Evolutionary conservation across 2,329 filamentous ascomycete species (phyloP).

Genomic region (Penicillium occitanis): DNA sequence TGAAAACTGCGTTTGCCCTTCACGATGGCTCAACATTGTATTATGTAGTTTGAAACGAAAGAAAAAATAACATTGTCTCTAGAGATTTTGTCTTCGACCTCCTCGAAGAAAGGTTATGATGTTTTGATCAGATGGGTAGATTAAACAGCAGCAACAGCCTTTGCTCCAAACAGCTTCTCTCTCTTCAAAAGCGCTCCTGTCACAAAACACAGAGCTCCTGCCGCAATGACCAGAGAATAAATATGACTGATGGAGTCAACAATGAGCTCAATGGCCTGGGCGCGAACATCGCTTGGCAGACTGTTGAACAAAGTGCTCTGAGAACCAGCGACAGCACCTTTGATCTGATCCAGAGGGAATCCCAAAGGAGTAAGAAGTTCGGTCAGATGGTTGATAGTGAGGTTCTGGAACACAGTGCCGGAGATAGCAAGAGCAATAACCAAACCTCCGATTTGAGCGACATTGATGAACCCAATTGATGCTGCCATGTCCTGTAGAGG

Average conservation of each 20-base stretch:
- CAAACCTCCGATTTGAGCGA: conserved; percentile 13
- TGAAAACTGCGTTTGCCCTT: background rate
- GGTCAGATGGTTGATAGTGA: background rate
- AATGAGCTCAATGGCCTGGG: background rate
- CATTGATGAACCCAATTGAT: conserved; percentile 3
- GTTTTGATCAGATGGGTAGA: background rate
- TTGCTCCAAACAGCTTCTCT: background rate
- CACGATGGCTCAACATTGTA: background rate
- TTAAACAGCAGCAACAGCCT: background rate
- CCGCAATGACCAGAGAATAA: background rate
- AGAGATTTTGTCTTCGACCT: background rate
- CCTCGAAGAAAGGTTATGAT: no score
- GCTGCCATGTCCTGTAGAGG: background rate
- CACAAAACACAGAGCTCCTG: background rate
- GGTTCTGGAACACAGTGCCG: conserved; percentile 2
- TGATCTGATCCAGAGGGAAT: conserved; percentile 5
- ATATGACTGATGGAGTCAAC: background rate
- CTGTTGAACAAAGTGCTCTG: conserved; percentile 5
- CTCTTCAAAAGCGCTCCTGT: background rate
- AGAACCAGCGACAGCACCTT: conserved; percentile 3
- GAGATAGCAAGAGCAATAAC: conserved; percentile 7
- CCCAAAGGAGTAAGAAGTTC: background rate
- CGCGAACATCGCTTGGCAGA: background rate
- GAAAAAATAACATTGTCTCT: background rate
- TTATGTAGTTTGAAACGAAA: background rate